Evolutionary conservation across 2,329 filamentous ascomycete genomes (phyloP).

Genomic region (Penicillium sp.): DNA sequence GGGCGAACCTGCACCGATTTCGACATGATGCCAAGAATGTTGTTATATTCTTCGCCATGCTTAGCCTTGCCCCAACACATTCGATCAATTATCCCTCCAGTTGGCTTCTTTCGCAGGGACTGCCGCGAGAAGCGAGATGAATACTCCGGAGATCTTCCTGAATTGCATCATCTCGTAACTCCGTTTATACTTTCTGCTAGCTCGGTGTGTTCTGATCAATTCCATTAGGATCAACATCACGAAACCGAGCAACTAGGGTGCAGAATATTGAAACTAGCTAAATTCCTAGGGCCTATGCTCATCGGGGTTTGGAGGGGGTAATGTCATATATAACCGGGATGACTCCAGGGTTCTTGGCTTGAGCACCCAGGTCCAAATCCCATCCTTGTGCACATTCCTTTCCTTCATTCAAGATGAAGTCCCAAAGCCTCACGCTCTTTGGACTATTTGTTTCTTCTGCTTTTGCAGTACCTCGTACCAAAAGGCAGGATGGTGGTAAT

Average conservation of each 20-base stretch:
- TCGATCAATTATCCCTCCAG: not conserved
- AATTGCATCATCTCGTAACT: constrained; percentile 9
- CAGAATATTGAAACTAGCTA: not conserved
- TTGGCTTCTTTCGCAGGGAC: not conserved
- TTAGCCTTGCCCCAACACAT: not conserved
- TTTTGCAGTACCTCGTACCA: constrained; percentile 15
- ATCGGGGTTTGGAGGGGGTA: not conserved
- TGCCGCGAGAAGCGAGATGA: not conserved
- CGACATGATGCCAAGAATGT: constrained; percentile 27
- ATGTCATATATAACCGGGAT: not conserved
- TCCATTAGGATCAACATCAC: constrained; percentile 2
- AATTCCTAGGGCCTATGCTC: not conserved
- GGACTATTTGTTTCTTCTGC: constrained; percentile 19
- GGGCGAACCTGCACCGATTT: constrained; percentile 12
- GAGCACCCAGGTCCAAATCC: not conserved
- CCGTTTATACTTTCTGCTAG: constrained; percentile 2
- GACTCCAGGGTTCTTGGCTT: not conserved
- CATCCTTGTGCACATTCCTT: not conserved
- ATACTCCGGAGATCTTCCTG: not conserved
- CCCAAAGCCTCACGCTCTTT: constrained; percentile 15
- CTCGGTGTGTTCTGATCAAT: not conserved
- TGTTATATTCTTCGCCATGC: constrained; percentile 15
- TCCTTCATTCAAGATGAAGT: constrained; percentile 14
- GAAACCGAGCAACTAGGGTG: not conserved
- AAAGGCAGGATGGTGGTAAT: constrained; percentile 44